phyloP scores from a whole-genome alignment of 768 basidiomycete species.

The Hypsizygus marmoreus region DNA sequence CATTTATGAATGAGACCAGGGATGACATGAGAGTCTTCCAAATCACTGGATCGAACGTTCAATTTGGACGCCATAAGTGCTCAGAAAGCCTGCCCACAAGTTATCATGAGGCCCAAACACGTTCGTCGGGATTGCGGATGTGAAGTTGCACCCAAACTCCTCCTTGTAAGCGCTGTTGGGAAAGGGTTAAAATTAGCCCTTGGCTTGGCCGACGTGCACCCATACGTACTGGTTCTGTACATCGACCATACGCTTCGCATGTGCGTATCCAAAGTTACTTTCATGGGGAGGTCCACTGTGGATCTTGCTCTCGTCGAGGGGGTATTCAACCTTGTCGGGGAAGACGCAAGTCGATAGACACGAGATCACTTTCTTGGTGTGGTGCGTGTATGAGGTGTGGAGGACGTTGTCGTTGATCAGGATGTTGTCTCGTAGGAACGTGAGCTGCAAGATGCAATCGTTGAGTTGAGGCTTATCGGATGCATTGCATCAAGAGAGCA shows the following conservation, averaged over 20 bases:
- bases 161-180: conserved; percentile 87
- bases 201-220: background rate
- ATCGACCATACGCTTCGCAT: conserved; percentile 95
- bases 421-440: conserved; percentile 92
- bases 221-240: conserved; percentile 84
- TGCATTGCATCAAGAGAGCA: conserved; percentile 11
- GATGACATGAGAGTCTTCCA: conserved; percentile 92
- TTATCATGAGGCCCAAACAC: conserved; percentile 97
- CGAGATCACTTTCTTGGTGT: conserved; percentile 81
- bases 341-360: conserved; percentile 98
- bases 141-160: conserved; percentile 93
- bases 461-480: background rate
- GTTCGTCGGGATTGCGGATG: conserved; percentile 95
- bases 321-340: conserved; percentile 93
- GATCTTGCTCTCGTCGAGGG: conserved; percentile 90
- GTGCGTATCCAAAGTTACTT: conserved; percentile 96
- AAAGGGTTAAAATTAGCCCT: background rate
- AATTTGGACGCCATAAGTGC: background rate
- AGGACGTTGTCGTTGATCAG: conserved; percentile 96
- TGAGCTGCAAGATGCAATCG: conserved; percentile 49
- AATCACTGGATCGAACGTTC: conserved; percentile 55
- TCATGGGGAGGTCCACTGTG: conserved; percentile 91
- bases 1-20: conserved; percentile 94
- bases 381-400: conserved; percentile 66
- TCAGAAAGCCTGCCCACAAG: conserved; percentile 52